Evolutionary conservation across 371 early-diverging fungal species (phyloP), one percentile per base, ranked within the genome.

Genomic region (Dichotomocladium elegans): DNA sequence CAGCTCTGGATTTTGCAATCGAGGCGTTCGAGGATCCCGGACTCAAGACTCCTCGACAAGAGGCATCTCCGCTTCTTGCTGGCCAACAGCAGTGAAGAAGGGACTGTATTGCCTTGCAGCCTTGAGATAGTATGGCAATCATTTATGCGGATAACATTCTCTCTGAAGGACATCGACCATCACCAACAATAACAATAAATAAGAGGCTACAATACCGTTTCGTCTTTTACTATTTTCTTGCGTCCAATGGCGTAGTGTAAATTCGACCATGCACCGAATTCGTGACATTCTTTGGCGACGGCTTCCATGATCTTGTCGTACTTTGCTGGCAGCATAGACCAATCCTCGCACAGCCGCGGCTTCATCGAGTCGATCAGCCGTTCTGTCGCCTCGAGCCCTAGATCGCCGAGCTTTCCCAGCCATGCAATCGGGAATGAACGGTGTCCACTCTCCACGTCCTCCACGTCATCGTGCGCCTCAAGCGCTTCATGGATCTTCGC

Each of bases 271-370:
- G 68, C 69, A 48, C 58, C 61, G 33, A 74, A 74, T 37, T 74
- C 75, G 27, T 49, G 61, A 41, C 69, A 71, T 55, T 74, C 75
- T 2, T 45, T 51, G 15, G 63, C 19, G 0, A 65, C 69, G 0
- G 65, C 50, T 35, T 63, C 40, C 2, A 54, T 50, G 26, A 68
- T 31, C 24, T 66, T 61, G 22, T 74, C 75, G 15, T 74, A 74
- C 42, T 71, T 71, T 14, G 57, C 55, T 4, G 34, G 22, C 21
- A 47, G 58, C 67, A 74, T 74, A 1, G 66, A 68, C 75, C 75
- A 74, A 52, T 74, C 75, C 14, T 74, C 75, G 40, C 72, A 74
- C 19, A 74, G 24, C 21, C 69, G 59, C 9, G 75, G 75, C 51
- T 67, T 68, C 40, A 63, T 52, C 0, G 75, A 64, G 41, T 71